Percentiles rank a stretch among this genome's conserved stretches.
phyloP scores from a whole-genome alignment of 148 eudicot genomes.

The Pouteria glomerata region DNA sequence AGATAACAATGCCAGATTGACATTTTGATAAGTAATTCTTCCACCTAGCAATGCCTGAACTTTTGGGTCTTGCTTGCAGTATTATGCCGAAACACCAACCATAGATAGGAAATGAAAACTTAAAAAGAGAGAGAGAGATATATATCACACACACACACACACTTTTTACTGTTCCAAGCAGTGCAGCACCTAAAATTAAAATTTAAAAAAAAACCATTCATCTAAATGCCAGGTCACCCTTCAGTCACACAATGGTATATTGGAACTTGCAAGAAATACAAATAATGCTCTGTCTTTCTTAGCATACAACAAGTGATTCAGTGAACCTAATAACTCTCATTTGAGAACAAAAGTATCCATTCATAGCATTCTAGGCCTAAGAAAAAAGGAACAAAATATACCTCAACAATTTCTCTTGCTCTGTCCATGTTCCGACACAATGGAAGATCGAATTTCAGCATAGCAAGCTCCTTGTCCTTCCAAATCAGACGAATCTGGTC shows the following conservation, averaged over 20 bases:
- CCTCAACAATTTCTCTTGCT: constrained; percentile 93
- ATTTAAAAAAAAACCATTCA: too few relatives aligned
- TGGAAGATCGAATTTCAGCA: constrained; percentile 78
- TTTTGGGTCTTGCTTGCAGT: too few relatives aligned
- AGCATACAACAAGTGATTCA: not conserved
- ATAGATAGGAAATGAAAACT: too few relatives aligned
- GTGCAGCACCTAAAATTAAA: too few relatives aligned
- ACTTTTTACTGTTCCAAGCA: too few relatives aligned
- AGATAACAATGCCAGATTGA: not conserved
- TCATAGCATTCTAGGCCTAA: not conserved
- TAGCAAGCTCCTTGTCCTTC: constrained; percentile 67
- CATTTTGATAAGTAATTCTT: not conserved
- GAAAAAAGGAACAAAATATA: constrained; percentile 16
- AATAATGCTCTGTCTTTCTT: too few relatives aligned
- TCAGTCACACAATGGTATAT: too few relatives aligned
- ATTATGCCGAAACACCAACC: too few relatives aligned
- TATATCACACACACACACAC: too few relatives aligned
- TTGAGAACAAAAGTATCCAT: not conserved
- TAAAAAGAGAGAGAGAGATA: too few relatives aligned
- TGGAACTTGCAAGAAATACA: too few relatives aligned
- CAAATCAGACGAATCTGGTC: constrained; percentile 61
- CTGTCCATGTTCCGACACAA: constrained; percentile 83
- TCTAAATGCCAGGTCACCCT: too few relatives aligned
- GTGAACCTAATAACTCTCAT: not conserved
- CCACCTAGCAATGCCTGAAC: not conserved